Evolutionary conservation across 495 filamentous ascomycete species (phyloP).

Genomic region (Baudoinia panamericana): DNA sequence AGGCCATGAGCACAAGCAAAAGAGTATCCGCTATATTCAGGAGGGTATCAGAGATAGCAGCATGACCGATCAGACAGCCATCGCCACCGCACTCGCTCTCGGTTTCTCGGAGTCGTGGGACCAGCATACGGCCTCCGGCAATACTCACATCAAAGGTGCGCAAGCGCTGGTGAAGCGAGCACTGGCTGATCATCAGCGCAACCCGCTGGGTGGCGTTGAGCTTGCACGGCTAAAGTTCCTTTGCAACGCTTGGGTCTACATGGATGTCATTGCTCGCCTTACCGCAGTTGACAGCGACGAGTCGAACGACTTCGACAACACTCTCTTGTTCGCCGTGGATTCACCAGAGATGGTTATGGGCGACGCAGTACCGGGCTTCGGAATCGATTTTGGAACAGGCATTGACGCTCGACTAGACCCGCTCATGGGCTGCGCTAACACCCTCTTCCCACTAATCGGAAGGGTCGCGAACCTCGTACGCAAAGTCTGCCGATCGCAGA

Average conservation of each 20-base stretch:
- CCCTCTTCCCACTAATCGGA: conserved; percentile 62
- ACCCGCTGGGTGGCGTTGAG: conserved; percentile 30
- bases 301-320: conserved; percentile 38
- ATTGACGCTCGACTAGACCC: conserved; percentile 52
- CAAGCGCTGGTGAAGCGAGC: conserved; percentile 50
- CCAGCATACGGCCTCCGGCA: conserved; percentile 59
- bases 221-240: conserved; percentile 51
- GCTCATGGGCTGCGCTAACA: conserved; percentile 59
- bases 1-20: conserved; percentile 63
- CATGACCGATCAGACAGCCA: conserved; percentile 51
- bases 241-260: conserved; percentile 69
- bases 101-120: conserved; percentile 74
- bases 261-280: conserved; percentile 67
- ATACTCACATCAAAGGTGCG: conserved; percentile 58
- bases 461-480: conserved; percentile 56
- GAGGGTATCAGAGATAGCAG: conserved; percentile 35
- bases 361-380: conserved; percentile 10
- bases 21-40: conserved; percentile 46
- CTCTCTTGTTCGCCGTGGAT: conserved; percentile 21
- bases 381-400: conserved; percentile 21
- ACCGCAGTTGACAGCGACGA: conserved; percentile 53
- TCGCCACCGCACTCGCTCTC: conserved; percentile 61
- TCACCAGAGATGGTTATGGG: conserved; percentile 22
- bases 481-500: conserved; percentile 42
- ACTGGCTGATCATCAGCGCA: conserved; percentile 32